A percentile compares a stretch with the other conserved stretches of the same genome.
phyloP scores from a whole-genome alignment of 306 rosid species.

The Coriaria nepalensis region DNA sequence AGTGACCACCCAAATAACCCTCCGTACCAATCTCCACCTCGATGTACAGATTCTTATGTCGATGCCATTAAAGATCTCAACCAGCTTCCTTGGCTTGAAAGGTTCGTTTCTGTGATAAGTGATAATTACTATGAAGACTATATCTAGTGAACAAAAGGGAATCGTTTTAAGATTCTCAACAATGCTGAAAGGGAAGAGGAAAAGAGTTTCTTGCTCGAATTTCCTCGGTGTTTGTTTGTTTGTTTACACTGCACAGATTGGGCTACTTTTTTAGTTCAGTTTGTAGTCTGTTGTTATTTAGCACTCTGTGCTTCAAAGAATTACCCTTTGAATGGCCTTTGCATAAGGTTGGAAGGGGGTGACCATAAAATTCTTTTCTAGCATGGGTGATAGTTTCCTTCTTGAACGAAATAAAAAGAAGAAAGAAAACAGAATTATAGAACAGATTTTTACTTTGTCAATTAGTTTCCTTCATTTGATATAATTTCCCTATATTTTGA shows the following conservation, averaged over 20 bases:
- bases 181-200: conserved; percentile 13
- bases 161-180: conserved; percentile 4
- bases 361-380: too few species aligned
- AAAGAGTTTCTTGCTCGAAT: conserved; percentile 39
- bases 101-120: conserved; percentile 86
- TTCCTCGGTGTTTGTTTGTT: conserved; percentile 12
- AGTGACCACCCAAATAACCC: conserved; percentile 76
- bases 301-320: too few species aligned
- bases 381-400: too few species aligned
- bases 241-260: conserved; percentile 10
- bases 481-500: too few species aligned
- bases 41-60: conserved; percentile 57
- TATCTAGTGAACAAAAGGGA: conserved; percentile 33
- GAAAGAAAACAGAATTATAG: too few species aligned
- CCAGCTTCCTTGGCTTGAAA: conserved; percentile 97
- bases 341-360: too few species aligned
- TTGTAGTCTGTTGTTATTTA: not conserved
- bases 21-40: conserved; percentile 83
- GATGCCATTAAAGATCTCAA: conserved; percentile 89
- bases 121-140: conserved; percentile 81
- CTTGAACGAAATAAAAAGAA: too few species aligned
- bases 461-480: too few species aligned
- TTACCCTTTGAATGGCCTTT: too few species aligned
- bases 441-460: too few species aligned
- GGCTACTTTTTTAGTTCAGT: not conserved